These are phyloP conservation scores for Backusella parvicylindrica DNA, from an alignment of 192 early-diverging fungal species.

Conservation along the genomic window DNA sequence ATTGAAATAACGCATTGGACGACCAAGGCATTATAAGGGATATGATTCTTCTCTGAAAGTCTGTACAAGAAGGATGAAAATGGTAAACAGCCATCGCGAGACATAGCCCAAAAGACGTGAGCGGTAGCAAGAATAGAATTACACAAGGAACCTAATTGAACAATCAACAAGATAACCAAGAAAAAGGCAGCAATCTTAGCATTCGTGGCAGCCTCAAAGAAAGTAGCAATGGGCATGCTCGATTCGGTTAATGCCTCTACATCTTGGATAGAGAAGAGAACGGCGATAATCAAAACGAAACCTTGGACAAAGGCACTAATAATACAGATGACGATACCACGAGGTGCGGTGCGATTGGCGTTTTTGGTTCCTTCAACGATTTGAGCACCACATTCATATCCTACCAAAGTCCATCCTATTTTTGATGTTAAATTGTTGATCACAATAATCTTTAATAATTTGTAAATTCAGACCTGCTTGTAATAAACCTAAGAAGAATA, in stretches of 20 bases:
- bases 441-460: too few species aligned
- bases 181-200: constrained; percentile 30
- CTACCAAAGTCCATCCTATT: constrained; percentile 45
- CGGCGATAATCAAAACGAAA: constrained; percentile 34
- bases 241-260: constrained; percentile 32
- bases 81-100: constrained; percentile 48
- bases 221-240: constrained; percentile 32
- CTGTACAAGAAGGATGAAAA: constrained; percentile 38
- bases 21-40: constrained; percentile 35
- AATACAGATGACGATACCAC: constrained; percentile 44
- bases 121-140: constrained; percentile 37
- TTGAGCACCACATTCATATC: constrained; percentile 39
- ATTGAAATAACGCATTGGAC: constrained; percentile 31
- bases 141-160: constrained; percentile 42
- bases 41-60: constrained; percentile 30
- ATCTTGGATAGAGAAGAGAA: constrained; percentile 45
- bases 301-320: constrained; percentile 39
- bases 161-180: constrained; percentile 37
- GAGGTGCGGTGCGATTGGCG: constrained; percentile 42
- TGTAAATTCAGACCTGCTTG: too few species aligned
- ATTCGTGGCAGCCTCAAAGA: constrained; percentile 35
- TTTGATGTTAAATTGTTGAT: too few species aligned
- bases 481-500: constrained; percentile 45
- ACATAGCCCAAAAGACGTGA: constrained; percentile 47
- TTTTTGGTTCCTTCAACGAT: constrained; percentile 48